Evolutionary conservation across 1,284 basidiomycete species (phyloP), one percentile per base, ranked within the genome.

Genomic region (Leccinum insigne): DNA sequence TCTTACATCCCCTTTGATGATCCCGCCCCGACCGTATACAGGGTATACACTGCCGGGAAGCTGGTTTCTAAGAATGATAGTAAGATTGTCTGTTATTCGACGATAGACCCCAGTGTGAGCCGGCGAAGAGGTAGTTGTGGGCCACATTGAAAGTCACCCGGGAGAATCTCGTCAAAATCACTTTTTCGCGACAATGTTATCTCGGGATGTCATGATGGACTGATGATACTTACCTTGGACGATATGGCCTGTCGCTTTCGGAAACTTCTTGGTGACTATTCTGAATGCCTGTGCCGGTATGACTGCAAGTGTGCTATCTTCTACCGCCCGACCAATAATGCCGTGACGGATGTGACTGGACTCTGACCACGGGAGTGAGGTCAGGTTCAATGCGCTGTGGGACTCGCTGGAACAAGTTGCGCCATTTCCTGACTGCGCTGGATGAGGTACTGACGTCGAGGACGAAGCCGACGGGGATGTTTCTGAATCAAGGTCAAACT

Each of bases 241-340:
- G 66, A 99, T 98, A 74, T 99, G 95, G 2, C 96, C 96, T 21
- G 95, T 94, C 1, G 98, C 95, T 73, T 98, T 98, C 0, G 97
- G 97, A 72, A 93, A 98, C 75, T 97, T 96, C 77, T 95, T 94
- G 1, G 96, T 99, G 57, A 95, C 81, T 58, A 95, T 82, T 68
- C 91, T 86, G 80, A 99, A 99, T 4, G 97, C 98, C 76, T 98
- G 95, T 1, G 97, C 96, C 5, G 97, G 98, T 64, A 99, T 99
- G 14, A 99, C 97, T n/a, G 97, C 98, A 8, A 99, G 81, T 1
- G 97, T 99, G 4, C 94, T 95, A 75, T 99, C 97, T 63, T 94
- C 92, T 1, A 91, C 92, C 3, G 97, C 98, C 35, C 96, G 84
- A 13, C 96, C 96, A 38, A 99, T 88, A 3, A 90, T 85, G 6